Conservation (phyloP, 495 filamentous ascomycete genomes). For the Cairneyella variabilis region DNA sequence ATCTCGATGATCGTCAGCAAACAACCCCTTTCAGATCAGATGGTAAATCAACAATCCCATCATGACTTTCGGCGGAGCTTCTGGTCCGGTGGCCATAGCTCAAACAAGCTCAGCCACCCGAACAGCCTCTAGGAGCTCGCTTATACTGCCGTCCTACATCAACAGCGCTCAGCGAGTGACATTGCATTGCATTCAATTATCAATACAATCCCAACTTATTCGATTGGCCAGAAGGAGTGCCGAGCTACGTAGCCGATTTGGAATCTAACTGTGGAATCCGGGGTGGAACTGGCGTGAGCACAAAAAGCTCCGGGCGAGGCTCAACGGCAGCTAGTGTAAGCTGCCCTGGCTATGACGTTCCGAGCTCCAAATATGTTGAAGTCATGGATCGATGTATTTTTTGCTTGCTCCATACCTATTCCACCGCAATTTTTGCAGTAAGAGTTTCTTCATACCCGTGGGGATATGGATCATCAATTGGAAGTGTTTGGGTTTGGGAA, state of each 20-base stretch:
- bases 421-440: too few species aligned
- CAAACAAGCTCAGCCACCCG: too few species aligned
- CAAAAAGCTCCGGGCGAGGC: slow-evolving; percentile 12
- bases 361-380: slow-evolving; percentile 4
- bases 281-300: neutral
- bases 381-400: slow-evolving; percentile 2
- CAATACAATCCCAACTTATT: neutral
- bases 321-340: neutral
- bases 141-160: too few species aligned
- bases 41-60: too few species aligned
- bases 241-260: neutral
- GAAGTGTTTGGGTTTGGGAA: too few species aligned
- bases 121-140: too few species aligned
- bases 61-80: too few species aligned
- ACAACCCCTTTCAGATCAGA: too few species aligned
- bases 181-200: slow-evolving; percentile 1
- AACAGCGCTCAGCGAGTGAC: neutral
- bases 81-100: too few species aligned
- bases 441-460: neutral
- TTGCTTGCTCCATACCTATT: too few species aligned
- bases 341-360: slow-evolving; percentile 9
- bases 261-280: neutral
- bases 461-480: neutral
- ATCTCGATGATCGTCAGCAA: too few species aligned
- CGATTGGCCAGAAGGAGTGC: neutral